Evolutionary conservation across 2,329 filamentous ascomycete genomes (phyloP).

Genomic region (Aspergillus ruber): DNA sequence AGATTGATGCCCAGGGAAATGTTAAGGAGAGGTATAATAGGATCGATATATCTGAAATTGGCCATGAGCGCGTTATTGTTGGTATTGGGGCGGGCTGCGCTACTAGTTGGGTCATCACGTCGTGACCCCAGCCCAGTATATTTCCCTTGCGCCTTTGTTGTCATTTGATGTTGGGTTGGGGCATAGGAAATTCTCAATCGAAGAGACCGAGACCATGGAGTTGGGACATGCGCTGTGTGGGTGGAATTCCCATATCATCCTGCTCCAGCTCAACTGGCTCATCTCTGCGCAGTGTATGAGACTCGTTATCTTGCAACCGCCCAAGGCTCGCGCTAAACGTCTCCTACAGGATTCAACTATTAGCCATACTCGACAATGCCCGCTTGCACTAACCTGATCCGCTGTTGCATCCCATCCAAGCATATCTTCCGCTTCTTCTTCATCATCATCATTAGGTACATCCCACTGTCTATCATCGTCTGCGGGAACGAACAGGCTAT

Average conservation of each 20-base stretch:
- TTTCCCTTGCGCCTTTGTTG: too few relatives aligned
- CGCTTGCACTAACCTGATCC: conserved; percentile 35
- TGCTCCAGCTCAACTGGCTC: conserved; percentile 10
- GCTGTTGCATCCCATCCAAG: conserved; percentile 57
- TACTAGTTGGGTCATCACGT: conserved; percentile 65
- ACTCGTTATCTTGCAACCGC: conserved; percentile 29
- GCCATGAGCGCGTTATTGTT: conserved; percentile 48
- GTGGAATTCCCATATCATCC: conserved; percentile 36
- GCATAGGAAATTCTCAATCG: conserved; percentile 24
- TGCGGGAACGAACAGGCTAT: conserved; percentile 57
- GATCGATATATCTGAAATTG: conserved; percentile 58
- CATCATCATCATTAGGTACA: conserved; percentile 48
- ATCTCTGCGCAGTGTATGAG: conserved; percentile 12
- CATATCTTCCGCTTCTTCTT: conserved; percentile 53
- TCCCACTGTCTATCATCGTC: conserved; percentile 58
- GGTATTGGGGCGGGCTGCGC: conserved; percentile 79
- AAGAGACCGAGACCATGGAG: conserved; percentile 37
- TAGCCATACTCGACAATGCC: not conserved
- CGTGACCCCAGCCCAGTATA: conserved; percentile 9
- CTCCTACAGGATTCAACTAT: conserved; percentile 14
- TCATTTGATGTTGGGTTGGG: not conserved
- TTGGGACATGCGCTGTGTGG: conserved; percentile 45
- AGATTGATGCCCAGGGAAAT: conserved; percentile 55
- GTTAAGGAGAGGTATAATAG: conserved; percentile 64
- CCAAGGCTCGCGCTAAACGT: conserved; percentile 23